These are phyloP conservation scores for Amoebophrya sp. DNA, from an alignment of 169 alveolate species.

Conservation along the genomic window DNA sequence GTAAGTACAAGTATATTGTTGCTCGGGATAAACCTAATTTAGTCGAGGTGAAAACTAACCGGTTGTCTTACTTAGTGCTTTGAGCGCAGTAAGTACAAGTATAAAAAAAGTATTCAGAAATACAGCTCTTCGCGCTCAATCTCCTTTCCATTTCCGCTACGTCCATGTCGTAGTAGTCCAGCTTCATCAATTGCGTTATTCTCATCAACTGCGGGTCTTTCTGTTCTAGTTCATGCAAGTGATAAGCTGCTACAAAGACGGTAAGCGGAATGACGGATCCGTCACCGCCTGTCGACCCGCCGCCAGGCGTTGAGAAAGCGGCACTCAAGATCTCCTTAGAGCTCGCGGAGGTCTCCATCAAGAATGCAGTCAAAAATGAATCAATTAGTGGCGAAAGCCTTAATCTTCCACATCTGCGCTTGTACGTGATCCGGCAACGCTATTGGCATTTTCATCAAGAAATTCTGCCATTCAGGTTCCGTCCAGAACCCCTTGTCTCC, in stretches of 20 bases:
- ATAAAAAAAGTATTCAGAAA: not conserved
- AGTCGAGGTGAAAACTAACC: no score
- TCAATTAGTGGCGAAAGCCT: no score
- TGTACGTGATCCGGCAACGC: not conserved
- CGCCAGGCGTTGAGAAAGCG: no score
- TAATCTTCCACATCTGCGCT: not conserved
- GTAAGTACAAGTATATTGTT: no score
- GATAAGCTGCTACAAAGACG: not conserved
- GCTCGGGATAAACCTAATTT: no score
- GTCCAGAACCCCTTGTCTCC: not conserved
- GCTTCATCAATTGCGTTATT: conserved; percentile 4
- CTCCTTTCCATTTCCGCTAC: not conserved
- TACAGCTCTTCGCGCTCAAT: not conserved
- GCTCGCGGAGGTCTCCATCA: no score
- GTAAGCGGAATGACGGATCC: not conserved
- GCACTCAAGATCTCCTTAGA: no score
- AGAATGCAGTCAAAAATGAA: no score
- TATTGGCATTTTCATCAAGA: not conserved
- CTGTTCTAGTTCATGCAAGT: not conserved
- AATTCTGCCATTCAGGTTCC: not conserved
- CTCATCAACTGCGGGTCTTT: not conserved
- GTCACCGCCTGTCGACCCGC: not conserved
- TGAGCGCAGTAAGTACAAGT: not conserved
- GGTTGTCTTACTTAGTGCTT: no score
- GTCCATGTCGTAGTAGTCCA: conserved; percentile 23